phyloP scores from a whole-genome alignment of 768 basidiomycete species.

The Lactarius trivialis region DNA sequence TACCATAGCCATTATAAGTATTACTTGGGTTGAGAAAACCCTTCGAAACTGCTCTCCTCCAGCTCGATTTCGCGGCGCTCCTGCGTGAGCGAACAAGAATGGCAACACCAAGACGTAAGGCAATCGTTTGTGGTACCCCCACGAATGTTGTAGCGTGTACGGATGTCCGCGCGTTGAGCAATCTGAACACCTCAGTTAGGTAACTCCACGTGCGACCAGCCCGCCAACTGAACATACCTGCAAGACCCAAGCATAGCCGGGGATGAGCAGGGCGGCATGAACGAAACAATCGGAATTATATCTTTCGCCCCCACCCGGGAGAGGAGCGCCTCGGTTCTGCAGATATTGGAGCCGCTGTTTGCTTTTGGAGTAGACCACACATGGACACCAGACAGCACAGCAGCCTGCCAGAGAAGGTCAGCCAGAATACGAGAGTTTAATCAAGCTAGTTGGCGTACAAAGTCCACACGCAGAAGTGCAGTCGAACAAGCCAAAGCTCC shows the following conservation, averaged over 20 bases:
- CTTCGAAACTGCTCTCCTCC: no score
- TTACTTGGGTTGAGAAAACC: no score
- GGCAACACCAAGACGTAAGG: conserved; percentile 36
- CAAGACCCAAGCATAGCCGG: conserved; percentile 30
- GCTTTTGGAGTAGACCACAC: conserved; percentile 36
- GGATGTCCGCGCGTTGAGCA: conserved; percentile 34
- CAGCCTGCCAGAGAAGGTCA: conserved; percentile 28
- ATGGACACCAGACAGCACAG: conserved; percentile 37
- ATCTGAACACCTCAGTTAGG: conserved; percentile 29
- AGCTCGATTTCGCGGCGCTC: no score
- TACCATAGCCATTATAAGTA: no score
- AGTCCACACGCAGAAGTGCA: conserved; percentile 25
- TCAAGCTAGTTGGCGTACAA: conserved; percentile 22
- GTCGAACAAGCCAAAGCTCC: conserved; percentile 28
- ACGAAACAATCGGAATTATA: no score
- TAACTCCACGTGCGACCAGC: background rate
- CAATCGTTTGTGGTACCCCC: conserved; percentile 40
- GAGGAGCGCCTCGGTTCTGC: conserved; percentile 31
- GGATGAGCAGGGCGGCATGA: conserved; percentile 29
- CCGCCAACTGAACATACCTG: conserved; percentile 6
- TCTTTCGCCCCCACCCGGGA: conserved; percentile 35
- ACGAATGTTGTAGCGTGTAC: no score
- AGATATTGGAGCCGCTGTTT: conserved; percentile 37
- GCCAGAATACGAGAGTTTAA: conserved; percentile 12
- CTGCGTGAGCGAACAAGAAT: conserved; percentile 44